These are phyloP conservation scores for Neofusicoccum kwambonambiense DNA, from an alignment of 2,329 filamentous ascomycete genomes.

Conservation along the genomic window DNA sequence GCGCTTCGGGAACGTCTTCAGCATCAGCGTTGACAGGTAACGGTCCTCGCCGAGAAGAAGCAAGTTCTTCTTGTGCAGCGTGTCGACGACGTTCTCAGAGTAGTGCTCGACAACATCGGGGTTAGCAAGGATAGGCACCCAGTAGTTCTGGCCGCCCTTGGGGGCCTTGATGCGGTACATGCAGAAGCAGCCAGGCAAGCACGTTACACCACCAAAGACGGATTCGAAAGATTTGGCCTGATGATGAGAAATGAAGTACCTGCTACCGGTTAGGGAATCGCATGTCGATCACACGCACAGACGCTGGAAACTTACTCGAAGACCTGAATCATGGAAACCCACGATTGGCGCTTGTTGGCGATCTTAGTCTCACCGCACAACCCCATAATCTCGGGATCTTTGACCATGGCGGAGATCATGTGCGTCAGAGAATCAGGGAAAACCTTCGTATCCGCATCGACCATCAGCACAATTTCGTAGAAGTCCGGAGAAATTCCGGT, in stretches of 20 bases:
- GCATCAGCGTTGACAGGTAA: slow-evolving; percentile 94
- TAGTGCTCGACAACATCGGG: slow-evolving; percentile 99
- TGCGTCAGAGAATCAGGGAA: slow-evolving; percentile 98
- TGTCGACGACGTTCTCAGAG: slow-evolving; percentile 98
- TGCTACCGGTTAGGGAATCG: slow-evolving; percentile 31
- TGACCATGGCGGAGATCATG: slow-evolving; percentile 99
- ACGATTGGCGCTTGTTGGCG: slow-evolving; percentile 91
- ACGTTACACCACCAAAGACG: slow-evolving; percentile 97
- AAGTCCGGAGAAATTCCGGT: slow-evolving; percentile 98
- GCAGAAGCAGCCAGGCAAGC: slow-evolving; percentile 97
- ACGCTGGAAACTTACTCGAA: slow-evolving; percentile 65
- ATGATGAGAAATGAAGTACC: slow-evolving; percentile 97
- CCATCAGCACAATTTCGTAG: slow-evolving; percentile 98
- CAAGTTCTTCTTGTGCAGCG: slow-evolving; percentile 95
- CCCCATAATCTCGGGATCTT: slow-evolving; percentile 98
- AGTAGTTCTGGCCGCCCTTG: slow-evolving; percentile 98
- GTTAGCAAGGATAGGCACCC: slow-evolving; percentile 97
- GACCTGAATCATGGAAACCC: slow-evolving; percentile 97
- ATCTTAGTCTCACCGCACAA: slow-evolving; percentile 99
- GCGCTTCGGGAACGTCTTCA: slow-evolving; percentile 97
- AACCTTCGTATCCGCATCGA: slow-evolving; percentile 98
- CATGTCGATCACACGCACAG: slow-evolving; percentile 20
- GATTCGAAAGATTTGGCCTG: slow-evolving; percentile 96
- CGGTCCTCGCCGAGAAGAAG: slow-evolving; percentile 90
- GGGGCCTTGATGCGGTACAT: slow-evolving; percentile 99